phyloP scores from a whole-genome alignment of 768 basidiomycete species.

The Mycena belliarum region DNA sequence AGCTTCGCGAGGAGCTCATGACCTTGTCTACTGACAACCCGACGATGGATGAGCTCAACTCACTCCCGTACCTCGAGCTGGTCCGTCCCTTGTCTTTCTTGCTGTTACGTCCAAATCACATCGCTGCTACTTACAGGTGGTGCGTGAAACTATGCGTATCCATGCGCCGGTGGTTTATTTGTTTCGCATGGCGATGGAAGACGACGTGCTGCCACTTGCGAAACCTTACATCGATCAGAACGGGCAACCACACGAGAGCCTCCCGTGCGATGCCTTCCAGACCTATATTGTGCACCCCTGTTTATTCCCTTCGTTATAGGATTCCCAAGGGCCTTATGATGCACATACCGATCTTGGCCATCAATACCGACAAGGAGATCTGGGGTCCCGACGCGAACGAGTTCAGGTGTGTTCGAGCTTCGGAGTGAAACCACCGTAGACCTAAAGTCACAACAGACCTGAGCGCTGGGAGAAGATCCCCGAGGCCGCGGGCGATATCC shows the following conservation, averaged over 20 bases:
- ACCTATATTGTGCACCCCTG: too few relatives aligned
- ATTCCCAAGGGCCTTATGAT: constrained; percentile 30
- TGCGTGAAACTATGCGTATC: constrained; percentile 6
- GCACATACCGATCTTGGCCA: constrained; percentile 28
- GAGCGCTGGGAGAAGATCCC: not conserved
- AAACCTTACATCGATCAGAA: constrained; percentile 25
- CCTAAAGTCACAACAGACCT: not conserved
- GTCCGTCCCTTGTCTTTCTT: too few relatives aligned
- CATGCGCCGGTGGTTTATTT: constrained; percentile 29
- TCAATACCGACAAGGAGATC: constrained; percentile 24
- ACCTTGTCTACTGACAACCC: constrained; percentile 35
- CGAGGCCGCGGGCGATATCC: not conserved
- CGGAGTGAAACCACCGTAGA: too few relatives aligned
- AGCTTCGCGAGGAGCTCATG: constrained; percentile 45
- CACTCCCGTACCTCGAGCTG: constrained; percentile 11
- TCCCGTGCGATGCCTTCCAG: not conserved
- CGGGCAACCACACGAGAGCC: constrained; percentile 24
- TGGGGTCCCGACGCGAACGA: constrained; percentile 32
- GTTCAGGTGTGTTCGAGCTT: constrained; percentile 27
- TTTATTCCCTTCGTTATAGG: not conserved
- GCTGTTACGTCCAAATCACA: too few relatives aligned
- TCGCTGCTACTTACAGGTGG: too few relatives aligned
- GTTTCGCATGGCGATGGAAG: constrained; percentile 26
- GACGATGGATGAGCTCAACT: constrained; percentile 43
- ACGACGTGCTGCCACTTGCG: constrained; percentile 30